Percentiles rank a stretch among this genome's conserved stretches.
Conservation (phyloP, 1,139 yeast species). For the Blastobotrys capitulatus region DNA sequence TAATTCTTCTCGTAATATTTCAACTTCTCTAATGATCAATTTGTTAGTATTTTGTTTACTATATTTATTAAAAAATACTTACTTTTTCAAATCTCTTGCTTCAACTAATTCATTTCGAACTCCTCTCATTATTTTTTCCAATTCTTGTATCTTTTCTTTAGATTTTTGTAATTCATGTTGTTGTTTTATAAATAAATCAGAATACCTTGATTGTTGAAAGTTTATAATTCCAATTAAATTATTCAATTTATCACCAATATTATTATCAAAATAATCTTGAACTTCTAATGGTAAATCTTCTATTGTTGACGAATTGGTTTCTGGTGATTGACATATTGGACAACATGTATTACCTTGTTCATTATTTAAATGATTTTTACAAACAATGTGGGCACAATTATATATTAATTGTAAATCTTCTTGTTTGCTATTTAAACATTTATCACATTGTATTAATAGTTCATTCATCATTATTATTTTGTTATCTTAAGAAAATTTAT, state of each 20-base stretch:
- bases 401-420: neutral
- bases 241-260: neutral
- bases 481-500: no score
- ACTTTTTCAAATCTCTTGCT: constrained; percentile 3
- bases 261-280: neutral
- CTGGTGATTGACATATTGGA: neutral
- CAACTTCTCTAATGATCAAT: neutral
- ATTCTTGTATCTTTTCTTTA: neutral
- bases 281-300: constrained; percentile 2
- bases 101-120: constrained; percentile 1
- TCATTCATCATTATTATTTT: no score
- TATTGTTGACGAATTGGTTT: neutral
- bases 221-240: neutral
- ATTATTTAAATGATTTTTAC: constrained; percentile 2
- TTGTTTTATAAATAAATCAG: neutral
- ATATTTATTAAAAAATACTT: neutral
- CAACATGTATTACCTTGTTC: neutral
- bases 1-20: neutral
- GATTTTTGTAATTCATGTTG: neutral
- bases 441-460: neutral
- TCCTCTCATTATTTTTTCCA: neutral
- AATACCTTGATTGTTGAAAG: neutral
- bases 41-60: neutral
- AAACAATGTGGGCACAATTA: neutral
- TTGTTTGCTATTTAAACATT: neutral